phyloP scores from a whole-genome alignment of 176 grass and related monocot genomes.

The Avena sativa region DNA sequence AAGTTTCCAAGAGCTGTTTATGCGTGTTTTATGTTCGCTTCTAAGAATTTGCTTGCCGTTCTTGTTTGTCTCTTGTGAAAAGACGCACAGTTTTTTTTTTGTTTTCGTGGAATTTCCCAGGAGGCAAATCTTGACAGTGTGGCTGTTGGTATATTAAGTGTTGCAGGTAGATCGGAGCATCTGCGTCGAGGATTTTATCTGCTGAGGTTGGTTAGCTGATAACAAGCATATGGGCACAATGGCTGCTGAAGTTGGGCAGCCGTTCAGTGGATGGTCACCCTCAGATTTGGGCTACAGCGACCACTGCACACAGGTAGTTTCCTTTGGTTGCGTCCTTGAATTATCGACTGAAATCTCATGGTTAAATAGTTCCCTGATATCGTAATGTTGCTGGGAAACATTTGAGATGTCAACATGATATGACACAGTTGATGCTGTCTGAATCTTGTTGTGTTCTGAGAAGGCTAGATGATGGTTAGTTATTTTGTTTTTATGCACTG shows the following conservation, averaged over 20 bases:
- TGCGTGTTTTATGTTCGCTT: background rate
- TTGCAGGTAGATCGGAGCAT: conserved; percentile 38
- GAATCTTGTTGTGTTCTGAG: conserved; percentile 12
- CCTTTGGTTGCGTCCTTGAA: background rate
- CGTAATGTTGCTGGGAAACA: background rate
- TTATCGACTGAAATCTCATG: background rate
- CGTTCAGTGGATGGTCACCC: conserved; percentile 53
- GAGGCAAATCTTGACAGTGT: background rate
- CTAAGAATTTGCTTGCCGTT: background rate
- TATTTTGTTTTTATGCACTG: background rate
- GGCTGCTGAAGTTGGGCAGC: conserved; percentile 64
- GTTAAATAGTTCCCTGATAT: background rate
- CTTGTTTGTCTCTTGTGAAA: background rate
- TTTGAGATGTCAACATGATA: background rate
- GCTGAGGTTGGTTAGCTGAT: conserved; percentile 19
- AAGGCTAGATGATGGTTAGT: background rate
- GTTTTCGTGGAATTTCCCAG: background rate
- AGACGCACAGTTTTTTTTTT: background rate
- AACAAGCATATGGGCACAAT: conserved; percentile 30
- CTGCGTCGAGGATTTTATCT: background rate
- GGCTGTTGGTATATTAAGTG: conserved; percentile 3
- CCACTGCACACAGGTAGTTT: conserved; percentile 39
- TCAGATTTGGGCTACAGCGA: conserved; percentile 47
- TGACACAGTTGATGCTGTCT: conserved; percentile 15
- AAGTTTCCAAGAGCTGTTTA: background rate